Evolutionary conservation across 2,329 filamentous ascomycete genomes (phyloP), one percentile per base, ranked within the genome.

Genomic region (Epicoccum sorghinum): DNA sequence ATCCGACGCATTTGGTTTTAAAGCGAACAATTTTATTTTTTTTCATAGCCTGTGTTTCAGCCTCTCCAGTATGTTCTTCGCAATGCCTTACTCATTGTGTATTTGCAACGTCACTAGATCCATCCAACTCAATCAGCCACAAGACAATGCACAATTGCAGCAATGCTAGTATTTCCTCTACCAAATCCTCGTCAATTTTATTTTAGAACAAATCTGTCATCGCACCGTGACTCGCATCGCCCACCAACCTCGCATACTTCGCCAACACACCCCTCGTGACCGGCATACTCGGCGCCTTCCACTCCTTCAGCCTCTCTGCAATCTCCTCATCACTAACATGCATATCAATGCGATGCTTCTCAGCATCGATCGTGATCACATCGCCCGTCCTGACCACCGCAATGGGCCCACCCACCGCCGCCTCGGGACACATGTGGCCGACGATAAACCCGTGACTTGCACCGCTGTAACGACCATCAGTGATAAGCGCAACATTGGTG

Each of bases 391-490:
- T 72, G 2, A 97, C 90, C 5, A 96, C 78, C 0, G 89, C 93
- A 68, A 98, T 92, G 0, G 93, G 93, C 0, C 93, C 93, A 13
- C 93, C 93, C 1, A 89, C 88, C 1, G 90, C 91, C 0, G 93
- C 93, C 76, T 98, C 93, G 2, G 93, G 93, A 3, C 90, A 89
- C 12, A 97, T 91, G 68, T 97, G 93, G 0, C 93, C 93, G 13
- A 98, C 91, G 68, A 96, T 95, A 75, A 96, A 96, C 0, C 92
- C 92, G 73, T 97, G 93, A 48, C 85, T 89, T 2, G 92, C 93
- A 29, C 93, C 93, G 41, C 85, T 89, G 75, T 97, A 98, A 40
- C 93, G 80, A 0, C 93, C 93, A 71, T 98, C 93, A 0, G 93
- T 98, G 43, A 98, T 91, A 12, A 98, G 83, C 0, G 93, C 93